Base-by-base conservation (phyloP, 179 eudicot species). In the Pouteria campechiana region DNA sequence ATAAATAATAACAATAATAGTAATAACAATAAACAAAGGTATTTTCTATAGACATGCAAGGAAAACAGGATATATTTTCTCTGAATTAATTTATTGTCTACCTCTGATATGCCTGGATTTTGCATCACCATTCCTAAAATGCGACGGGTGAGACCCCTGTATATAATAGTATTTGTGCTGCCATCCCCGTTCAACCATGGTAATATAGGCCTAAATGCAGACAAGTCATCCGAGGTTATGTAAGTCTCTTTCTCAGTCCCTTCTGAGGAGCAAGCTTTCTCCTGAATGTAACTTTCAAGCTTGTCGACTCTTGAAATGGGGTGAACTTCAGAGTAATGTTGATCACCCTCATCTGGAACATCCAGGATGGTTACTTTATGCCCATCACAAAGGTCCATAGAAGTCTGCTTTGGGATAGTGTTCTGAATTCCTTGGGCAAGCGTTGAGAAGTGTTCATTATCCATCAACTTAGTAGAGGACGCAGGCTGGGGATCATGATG, bases 101-200 rank as follows among this genome's bases (percentile, higher is more conserved):
- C 98, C 98, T 90, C 95, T 40, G 74, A 63, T 27, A 90, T 86
- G 16, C 84, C 95, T n/a, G 98, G 98, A 65, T 79, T 70, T 71
- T 79, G 98, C 81, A 75, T 74, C 57, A 76, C 83, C 49, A 79
- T 68, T 22, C 87, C 94, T 49, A 90, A 79, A 27, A 86, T 53
- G 50, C 94, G 78, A n/a, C 98, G 93, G 41, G 70, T 58, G 34
- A 85, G 95, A 47, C 94, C 87, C 63, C 60, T 76, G 64, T 72
- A 70, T 17, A 90, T 86, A 62, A 65, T 51, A 29, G 54, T 52
- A 69, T 90, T 90, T 36, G 67, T 48, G 51, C 83, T 76, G 56
- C 95, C 95, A 61, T 90, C 95, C 14, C 95, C 98, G 57, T 86
- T 90, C 32, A 90, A 50, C 95, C 98, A 90, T 50, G 95, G 94